Evolutionary conservation across 768 basidiomycete genomes (phyloP), one percentile per base, ranked within the genome.

Genomic region (Multifurca ochricompacta): DNA sequence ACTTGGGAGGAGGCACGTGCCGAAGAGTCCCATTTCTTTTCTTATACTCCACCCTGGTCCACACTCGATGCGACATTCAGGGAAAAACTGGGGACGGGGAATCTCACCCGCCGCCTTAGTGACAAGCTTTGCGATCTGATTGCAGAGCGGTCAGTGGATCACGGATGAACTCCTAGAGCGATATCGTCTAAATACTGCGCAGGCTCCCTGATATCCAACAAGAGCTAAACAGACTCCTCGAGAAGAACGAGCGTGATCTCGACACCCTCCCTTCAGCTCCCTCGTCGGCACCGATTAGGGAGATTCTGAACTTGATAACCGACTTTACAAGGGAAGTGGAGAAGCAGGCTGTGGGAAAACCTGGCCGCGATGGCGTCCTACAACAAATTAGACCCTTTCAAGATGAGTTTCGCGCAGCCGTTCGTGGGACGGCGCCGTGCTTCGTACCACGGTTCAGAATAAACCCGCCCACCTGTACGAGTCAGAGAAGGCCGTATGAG

Each of bases 121-220:
- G 56, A 66, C 0, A 75, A 85, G 6, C 64, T 91, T 0, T 83
- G 83, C 0, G 78, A 82, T 27, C 66, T 85, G 3, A 84, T 88
- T 34, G 67, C 75, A 0, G 80, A 79, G 58, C 69, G 81, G 87
- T 84, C 49, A 2, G 70, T 65, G 19, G 27, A 23, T 18, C 10
- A 6, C 32, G 19, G n/a, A 6, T 16, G 18, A 28, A n/a, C 31
- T 7, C 2, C 27, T 11, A 7, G 18, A n/a, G 8, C 13, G 5
- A 37, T 7, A 9, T 0, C 18, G 30, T 50, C 37, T 35, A 35
- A 51, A 27, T 6, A 34, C 42, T 11, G 1, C 16, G 18, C 50
- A 88, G 87, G 39, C 71, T 88, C 0, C 85, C 86, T 0, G 68
- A 77, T 53, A 79, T 87, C 9, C 77, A 80, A 46, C 71, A 77